Conservation (phyloP, 1,139 yeast species). For the Saccharomyces pastorianus region DNA sequence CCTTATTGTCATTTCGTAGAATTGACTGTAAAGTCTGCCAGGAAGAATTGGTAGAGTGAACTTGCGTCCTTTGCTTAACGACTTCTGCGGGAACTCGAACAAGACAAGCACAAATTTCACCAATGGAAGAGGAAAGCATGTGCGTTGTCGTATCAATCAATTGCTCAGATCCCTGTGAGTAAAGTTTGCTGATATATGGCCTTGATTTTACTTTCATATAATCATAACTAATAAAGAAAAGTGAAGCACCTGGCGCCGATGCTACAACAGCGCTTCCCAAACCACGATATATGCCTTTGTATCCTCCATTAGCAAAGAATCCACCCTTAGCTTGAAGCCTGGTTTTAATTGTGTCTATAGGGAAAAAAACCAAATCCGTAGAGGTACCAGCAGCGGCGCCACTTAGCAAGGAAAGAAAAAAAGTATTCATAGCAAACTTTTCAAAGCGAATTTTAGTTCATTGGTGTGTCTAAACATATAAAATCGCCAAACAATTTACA, state of each 20-base stretch:
- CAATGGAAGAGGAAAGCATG: constrained; percentile 80
- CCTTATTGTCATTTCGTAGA: constrained; percentile 56
- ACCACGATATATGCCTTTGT: constrained; percentile 83
- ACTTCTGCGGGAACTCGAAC: constrained; percentile 97
- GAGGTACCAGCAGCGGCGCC: constrained; percentile 97
- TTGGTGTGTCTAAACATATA: background rate
- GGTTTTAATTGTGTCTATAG: constrained; percentile 91
- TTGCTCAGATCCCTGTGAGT: constrained; percentile 23
- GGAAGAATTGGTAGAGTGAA: constrained; percentile 45
- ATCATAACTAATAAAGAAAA: constrained; percentile 87
- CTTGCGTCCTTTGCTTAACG: constrained; percentile 89
- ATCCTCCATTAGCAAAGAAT: constrained; percentile 85
- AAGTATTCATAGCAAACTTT: background rate
- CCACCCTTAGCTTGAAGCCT: constrained; percentile 94
- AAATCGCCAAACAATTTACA: background rate
- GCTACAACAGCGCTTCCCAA: constrained; percentile 91
- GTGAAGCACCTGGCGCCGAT: constrained; percentile 87
- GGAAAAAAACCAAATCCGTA: constrained; percentile 89
- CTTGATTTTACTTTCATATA: constrained; percentile 52
- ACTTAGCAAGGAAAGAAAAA: constrained; percentile 37
- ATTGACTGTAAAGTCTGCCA: constrained; percentile 58
- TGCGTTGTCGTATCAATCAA: constrained; percentile 45
- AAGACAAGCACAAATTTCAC: constrained; percentile 87
- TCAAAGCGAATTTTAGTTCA: background rate
- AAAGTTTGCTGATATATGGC: constrained; percentile 34